phyloP scores from a whole-genome alignment of 768 basidiomycete genomes.

The Flagelloscypha sp. region DNA sequence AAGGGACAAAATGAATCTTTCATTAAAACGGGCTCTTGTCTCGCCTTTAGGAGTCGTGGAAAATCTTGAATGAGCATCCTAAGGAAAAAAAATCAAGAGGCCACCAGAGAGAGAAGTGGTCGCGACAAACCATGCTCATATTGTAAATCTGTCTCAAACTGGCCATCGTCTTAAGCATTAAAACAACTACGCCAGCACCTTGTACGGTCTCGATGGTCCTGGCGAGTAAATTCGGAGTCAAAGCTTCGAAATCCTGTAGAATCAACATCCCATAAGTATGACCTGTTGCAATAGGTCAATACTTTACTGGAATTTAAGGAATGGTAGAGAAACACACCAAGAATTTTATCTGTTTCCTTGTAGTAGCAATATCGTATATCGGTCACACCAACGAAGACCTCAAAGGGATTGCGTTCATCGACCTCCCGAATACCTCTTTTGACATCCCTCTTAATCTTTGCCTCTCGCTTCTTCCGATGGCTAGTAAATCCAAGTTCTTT shows the following conservation, averaged over 20 bases:
- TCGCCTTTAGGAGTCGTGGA: constrained; percentile 85
- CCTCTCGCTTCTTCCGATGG: constrained; percentile 95
- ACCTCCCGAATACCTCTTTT: constrained; percentile 90
- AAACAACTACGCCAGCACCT: constrained; percentile 83
- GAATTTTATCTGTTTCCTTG: constrained; percentile 90
- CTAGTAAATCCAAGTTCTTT: constrained; percentile 96
- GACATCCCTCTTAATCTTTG: constrained; percentile 92
- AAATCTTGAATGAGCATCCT: constrained; percentile 96
- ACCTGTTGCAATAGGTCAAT: constrained; percentile 30
- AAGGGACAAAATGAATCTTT: constrained; percentile 95
- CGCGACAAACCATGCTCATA: constrained; percentile 63
- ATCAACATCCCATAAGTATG: constrained; percentile 98
- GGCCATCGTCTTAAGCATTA: constrained; percentile 91
- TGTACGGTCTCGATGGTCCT: constrained; percentile 98
- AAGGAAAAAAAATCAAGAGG: neutral
- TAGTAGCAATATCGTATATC: constrained; percentile 99
- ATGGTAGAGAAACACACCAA: neutral
- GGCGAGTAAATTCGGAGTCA: constrained; percentile 95
- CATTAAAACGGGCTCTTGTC: constrained; percentile 93
- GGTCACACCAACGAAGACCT: constrained; percentile 97
- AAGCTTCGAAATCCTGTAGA: constrained; percentile 95
- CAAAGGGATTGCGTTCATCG: constrained; percentile 95
- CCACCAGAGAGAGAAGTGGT: neutral
- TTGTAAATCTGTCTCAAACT: constrained; percentile 87
- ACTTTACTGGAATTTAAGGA: neutral